These are phyloP conservation scores for Protomyces macrosporus DNA, from an alignment of 1,139 yeast species.

Conservation along the genomic window DNA sequence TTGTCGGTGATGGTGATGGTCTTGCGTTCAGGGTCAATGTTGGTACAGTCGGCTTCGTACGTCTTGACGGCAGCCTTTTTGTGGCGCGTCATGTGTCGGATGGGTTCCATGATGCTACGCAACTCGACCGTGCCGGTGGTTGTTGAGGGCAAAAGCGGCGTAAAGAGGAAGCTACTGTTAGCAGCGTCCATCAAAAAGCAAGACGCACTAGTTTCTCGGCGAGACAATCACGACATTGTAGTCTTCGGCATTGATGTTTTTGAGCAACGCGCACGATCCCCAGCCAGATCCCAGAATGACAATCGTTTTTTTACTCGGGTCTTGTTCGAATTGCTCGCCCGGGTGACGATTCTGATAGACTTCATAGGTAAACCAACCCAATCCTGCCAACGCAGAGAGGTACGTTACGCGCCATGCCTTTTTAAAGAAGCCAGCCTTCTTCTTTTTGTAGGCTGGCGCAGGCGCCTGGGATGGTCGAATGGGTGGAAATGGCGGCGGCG, in stretches of 20 bases:
- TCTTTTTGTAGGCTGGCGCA: not conserved
- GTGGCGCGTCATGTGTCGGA: constrained; percentile 57
- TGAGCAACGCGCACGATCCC: constrained; percentile 70
- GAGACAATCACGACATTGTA: constrained; percentile 87
- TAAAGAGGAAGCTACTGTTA: constrained; percentile 67
- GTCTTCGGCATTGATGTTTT: constrained; percentile 75
- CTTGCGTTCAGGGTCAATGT: constrained; percentile 64
- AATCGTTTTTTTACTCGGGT: constrained; percentile 71
- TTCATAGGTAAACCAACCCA: constrained; percentile 38
- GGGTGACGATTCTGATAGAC: constrained; percentile 42
- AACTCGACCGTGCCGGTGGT: constrained; percentile 90
- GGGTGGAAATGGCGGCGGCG: not conserved
- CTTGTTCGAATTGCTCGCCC: constrained; percentile 40
- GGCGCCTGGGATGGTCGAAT: not conserved
- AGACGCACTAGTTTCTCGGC: constrained; percentile 89
- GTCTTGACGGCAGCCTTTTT: constrained; percentile 74
- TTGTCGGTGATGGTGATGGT: constrained; percentile 53
- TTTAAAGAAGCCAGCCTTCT: constrained; percentile 34
- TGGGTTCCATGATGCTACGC: constrained; percentile 72
- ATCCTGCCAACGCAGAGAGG: constrained; percentile 36
- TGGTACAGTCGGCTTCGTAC: constrained; percentile 87
- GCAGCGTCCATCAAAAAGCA: constrained; percentile 45
- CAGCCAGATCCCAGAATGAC: constrained; percentile 92
- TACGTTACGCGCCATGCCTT: constrained; percentile 39
- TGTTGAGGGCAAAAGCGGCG: constrained; percentile 74